Conservation (phyloP, 306 rosid species). For the Chamaecrista fasciculata region DNA sequence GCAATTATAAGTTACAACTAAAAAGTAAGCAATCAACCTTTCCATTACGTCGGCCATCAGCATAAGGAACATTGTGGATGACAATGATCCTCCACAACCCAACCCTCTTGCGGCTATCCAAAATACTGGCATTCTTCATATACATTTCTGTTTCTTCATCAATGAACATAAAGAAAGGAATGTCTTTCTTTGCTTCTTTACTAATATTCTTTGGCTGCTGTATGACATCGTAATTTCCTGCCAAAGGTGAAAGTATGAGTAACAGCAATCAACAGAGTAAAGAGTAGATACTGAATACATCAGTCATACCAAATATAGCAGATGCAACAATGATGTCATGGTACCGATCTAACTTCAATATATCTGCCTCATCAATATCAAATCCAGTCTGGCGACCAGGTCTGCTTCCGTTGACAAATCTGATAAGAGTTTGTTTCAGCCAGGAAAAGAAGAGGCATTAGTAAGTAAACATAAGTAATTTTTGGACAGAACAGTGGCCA, state of each 20-base stretch:
- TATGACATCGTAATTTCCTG: constrained; percentile 91
- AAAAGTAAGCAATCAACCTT: constrained; percentile 55
- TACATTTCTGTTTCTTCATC: constrained; percentile 83
- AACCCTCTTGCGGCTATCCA: constrained; percentile 65
- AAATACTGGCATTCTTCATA: constrained; percentile 75
- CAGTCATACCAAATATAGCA: constrained; percentile 75
- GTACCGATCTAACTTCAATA: constrained; percentile 73
- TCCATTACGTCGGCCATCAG: constrained; percentile 93
- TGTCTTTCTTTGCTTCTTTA: constrained; percentile 52
- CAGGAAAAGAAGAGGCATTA: constrained; percentile 24
- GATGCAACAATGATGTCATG: constrained; percentile 96
- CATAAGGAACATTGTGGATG: constrained; percentile 70
- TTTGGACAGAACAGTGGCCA: constrained; percentile 2
- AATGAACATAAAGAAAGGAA: constrained; percentile 90
- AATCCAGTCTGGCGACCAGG: constrained; percentile 87
- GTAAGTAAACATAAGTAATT: neutral
- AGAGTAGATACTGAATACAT: neutral
- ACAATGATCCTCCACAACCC: constrained; percentile 95
- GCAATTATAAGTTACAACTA: neutral
- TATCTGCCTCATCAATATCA: constrained; percentile 87
- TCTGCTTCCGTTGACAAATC: constrained; percentile 87
- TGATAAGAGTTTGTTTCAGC: constrained; percentile 39
- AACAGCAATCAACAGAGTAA: constrained; percentile 23
- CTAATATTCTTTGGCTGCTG: constrained; percentile 90
- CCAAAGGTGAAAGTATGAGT: constrained; percentile 38